Percentiles rank a stretch among this genome's conserved stretches.
These are phyloP conservation scores for Apiospora marii DNA, from an alignment of 2,329 filamentous ascomycete species.

Conservation along the genomic window DNA sequence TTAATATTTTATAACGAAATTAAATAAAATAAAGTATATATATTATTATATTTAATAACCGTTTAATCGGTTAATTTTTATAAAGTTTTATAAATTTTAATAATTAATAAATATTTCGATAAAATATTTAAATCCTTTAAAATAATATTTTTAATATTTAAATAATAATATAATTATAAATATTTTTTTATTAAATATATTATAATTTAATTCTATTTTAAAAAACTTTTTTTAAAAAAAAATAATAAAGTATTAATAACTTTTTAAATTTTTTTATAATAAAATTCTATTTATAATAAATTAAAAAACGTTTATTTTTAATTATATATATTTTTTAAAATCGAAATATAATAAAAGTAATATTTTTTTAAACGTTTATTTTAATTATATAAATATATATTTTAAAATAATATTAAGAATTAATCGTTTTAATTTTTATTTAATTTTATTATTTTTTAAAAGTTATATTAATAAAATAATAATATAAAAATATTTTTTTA, in stretches of 20 bases:
- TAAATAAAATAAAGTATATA: no score
- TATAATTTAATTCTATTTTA: no score
- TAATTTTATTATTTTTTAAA: not conserved
- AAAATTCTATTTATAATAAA: not conserved
- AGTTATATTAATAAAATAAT: not conserved
- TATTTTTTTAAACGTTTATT: not conserved
- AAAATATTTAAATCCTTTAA: not conserved
- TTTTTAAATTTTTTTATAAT: no score
- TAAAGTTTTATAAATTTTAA: not conserved
- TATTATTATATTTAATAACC: no score
- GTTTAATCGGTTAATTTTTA: no score
- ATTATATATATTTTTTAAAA: not conserved
- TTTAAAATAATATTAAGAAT: not conserved
- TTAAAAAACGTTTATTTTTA: not conserved
- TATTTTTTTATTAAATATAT: not conserved
- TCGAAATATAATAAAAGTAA: not conserved
- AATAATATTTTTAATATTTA: slow-evolving; percentile 6
- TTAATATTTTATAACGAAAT: no score
- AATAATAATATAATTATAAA: not conserved
- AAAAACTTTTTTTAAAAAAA: no score
- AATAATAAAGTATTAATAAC: no score
- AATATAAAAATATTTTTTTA: not conserved
- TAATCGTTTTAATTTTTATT: not conserved
- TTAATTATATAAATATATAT: not conserved
- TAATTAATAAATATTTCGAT: not conserved